Evolutionary conservation across 805 yeast species (phyloP).

Genomic region (Candida methanosorbosa): DNA sequence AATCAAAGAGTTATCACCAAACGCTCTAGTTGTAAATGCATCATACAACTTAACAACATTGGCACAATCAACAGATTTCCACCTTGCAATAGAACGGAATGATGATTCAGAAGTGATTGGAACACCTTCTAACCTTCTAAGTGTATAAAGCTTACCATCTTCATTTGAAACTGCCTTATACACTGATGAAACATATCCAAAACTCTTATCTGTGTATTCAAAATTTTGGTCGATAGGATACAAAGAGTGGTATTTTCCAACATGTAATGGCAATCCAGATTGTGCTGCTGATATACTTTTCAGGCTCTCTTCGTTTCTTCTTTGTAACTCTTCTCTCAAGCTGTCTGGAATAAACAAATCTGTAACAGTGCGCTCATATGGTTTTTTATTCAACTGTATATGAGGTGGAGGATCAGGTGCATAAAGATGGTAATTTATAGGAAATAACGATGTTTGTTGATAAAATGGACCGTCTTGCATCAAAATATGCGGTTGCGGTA

Average conservation of each 20-base stretch:
- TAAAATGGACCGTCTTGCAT: conserved; percentile 19
- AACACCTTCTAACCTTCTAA: conserved; percentile 64
- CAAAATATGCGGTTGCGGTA: conserved; percentile 1
- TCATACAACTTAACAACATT: conserved; percentile 64
- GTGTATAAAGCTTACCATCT: conserved; percentile 71
- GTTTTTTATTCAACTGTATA: conserved; percentile 45
- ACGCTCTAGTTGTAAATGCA: conserved; percentile 80
- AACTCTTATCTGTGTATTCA: conserved; percentile 29
- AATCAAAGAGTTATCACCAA: conserved; percentile 71
- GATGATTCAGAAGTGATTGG: conserved; percentile 48
- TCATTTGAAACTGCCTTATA: conserved; percentile 74
- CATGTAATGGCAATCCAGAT: conserved; percentile 59
- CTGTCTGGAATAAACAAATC: conserved; percentile 66
- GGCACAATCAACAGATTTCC: conserved; percentile 52
- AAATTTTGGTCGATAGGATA: conserved; percentile 63
- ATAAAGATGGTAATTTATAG: conserved; percentile 76
- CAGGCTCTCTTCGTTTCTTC: conserved; percentile 72
- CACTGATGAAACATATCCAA: conserved; percentile 50
- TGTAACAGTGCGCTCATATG: conserved; percentile 64
- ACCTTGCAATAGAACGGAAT: conserved; percentile 51
- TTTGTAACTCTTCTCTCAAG: conserved; percentile 60
- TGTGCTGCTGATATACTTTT: conserved; percentile 43
- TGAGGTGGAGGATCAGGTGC: conserved; percentile 86
- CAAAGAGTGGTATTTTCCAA: conserved; percentile 77
- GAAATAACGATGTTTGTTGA: conserved; percentile 31